Evolutionary conservation across 176 grass and related monocot genomes (phyloP).

Genomic region (Phyllostachys edulis): DNA sequence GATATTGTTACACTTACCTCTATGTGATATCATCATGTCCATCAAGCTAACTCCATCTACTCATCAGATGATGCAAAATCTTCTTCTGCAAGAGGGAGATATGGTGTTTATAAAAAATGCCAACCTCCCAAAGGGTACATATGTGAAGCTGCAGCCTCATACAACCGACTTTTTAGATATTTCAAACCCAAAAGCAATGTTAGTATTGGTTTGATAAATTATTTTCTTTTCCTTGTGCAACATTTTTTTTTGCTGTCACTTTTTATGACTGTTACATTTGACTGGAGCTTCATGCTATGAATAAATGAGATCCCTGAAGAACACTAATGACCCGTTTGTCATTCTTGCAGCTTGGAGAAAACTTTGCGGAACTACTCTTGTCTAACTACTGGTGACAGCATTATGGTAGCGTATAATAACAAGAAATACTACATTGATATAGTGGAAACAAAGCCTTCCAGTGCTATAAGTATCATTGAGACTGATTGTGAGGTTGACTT

Average conservation of each 20-base stretch:
- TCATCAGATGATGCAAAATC: constrained; percentile 99
- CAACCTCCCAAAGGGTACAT: constrained; percentile 93
- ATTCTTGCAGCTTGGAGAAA: constrained; percentile 82
- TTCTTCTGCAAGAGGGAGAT: constrained; percentile 96
- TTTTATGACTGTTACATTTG: not conserved
- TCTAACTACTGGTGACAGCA: constrained; percentile 94
- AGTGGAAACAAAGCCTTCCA: constrained; percentile 91
- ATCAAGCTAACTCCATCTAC: constrained; percentile 33
- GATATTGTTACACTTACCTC: not conserved
- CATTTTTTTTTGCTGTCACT: not conserved
- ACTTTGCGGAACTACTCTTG: constrained; percentile 92
- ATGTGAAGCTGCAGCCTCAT: constrained; percentile 99
- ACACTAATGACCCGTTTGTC: constrained; percentile 27
- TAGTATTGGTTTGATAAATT: constrained; percentile 43
- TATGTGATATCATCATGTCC: constrained; percentile 27
- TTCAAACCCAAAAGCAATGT: constrained; percentile 97
- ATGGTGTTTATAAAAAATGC: constrained; percentile 88
- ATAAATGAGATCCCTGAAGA: constrained; percentile 8
- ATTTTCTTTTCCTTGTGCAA: constrained; percentile 18
- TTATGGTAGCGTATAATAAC: constrained; percentile 98
- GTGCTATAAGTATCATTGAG: constrained; percentile 94
- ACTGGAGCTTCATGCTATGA: not conserved
- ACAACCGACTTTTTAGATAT: constrained; percentile 97
- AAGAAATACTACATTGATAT: constrained; percentile 99
- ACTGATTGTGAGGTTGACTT: constrained; percentile 99